These are phyloP conservation scores for Vitis rotundifolia DNA, from an alignment of 164 flowering plant genomes.

Conservation along the genomic window DNA sequence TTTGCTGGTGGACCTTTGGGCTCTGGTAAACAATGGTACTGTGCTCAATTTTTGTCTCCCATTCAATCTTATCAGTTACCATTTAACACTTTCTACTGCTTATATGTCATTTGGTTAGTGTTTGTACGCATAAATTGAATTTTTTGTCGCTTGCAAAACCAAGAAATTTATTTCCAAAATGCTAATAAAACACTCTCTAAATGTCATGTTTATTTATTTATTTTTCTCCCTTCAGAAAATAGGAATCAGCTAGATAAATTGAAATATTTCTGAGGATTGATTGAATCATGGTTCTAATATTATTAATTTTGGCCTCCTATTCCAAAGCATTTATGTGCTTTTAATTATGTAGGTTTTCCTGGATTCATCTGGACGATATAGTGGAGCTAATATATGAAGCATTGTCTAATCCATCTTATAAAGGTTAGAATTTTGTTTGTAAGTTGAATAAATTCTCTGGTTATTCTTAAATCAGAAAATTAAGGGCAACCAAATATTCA, in stretches of 20 bases:
- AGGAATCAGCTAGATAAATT: no score
- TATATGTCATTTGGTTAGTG: background rate
- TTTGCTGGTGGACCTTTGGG: constrained; percentile 98
- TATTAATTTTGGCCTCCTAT: no score
- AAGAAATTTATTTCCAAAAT: no score
- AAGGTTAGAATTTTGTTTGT: constrained; percentile 42
- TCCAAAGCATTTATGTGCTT: no score
- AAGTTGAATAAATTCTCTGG: background rate
- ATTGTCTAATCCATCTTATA: constrained; percentile 73
- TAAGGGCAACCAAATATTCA: background rate
- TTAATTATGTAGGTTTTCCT: constrained; percentile 76
- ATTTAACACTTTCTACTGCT: background rate
- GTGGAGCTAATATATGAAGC: constrained; percentile 87
- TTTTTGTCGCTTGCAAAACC: no score
- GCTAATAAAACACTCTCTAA: no score
- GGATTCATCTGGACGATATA: constrained; percentile 99
- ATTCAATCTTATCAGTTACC: background rate
- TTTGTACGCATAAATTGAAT: no score
- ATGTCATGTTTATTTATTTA: background rate
- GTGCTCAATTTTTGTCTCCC: constrained; percentile 2
- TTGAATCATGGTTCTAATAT: no score
- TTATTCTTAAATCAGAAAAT: background rate
- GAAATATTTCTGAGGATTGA: no score
- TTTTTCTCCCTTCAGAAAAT: no score
- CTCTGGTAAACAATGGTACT: constrained; percentile 89